These are phyloP conservation scores for Suillus americanus DNA, from an alignment of 768 basidiomycete species.

Conservation along the genomic window DNA sequence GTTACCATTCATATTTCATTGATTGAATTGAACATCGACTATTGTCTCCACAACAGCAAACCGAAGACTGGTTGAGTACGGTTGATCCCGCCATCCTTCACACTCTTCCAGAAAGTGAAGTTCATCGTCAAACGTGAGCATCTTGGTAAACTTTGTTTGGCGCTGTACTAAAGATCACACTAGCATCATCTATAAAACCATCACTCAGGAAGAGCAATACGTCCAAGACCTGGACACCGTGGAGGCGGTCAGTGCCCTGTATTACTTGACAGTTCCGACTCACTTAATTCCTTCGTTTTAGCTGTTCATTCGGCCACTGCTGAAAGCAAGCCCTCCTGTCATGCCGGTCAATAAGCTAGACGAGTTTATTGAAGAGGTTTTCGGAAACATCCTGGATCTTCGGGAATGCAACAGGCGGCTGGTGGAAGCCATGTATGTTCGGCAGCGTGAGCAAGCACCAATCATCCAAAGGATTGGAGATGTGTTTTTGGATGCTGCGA, in stretches of 20 bases:
- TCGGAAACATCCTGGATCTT: slow-evolving; percentile 87
- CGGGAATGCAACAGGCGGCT: slow-evolving; percentile 79
- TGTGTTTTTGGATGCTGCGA: slow-evolving; percentile 82
- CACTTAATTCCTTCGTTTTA: slow-evolving; percentile 30
- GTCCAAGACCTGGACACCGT: slow-evolving; percentile 83
- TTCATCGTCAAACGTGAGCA: slow-evolving; percentile 73
- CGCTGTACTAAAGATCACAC: slow-evolving; percentile 5
- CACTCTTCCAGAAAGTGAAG: slow-evolving; percentile 71
- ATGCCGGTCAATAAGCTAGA: slow-evolving; percentile 60
- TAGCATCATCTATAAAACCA: slow-evolving; percentile 81
- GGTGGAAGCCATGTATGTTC: slow-evolving; percentile 83
- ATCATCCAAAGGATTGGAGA: slow-evolving; percentile 87
- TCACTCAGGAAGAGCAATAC: slow-evolving; percentile 88
- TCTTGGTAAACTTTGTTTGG: neutral
- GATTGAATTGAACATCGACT: slow-evolving; percentile 12
- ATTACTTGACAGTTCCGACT: slow-evolving; percentile 9
- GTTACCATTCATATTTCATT: slow-evolving; percentile 25
- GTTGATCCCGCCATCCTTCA: slow-evolving; percentile 49
- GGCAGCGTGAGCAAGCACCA: slow-evolving; percentile 79
- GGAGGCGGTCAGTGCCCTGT: slow-evolving; percentile 54
- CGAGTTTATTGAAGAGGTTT: slow-evolving; percentile 86
- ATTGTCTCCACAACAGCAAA: slow-evolving; percentile 22
- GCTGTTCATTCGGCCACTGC: slow-evolving; percentile 57
- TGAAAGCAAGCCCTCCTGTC: slow-evolving; percentile 52
- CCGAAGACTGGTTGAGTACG: slow-evolving; percentile 51